A percentile compares a stretch with the other conserved stretches of the same genome.
phyloP scores from a whole-genome alignment of 177 flowering plant genomes.

The Vitis hybrid region DNA sequence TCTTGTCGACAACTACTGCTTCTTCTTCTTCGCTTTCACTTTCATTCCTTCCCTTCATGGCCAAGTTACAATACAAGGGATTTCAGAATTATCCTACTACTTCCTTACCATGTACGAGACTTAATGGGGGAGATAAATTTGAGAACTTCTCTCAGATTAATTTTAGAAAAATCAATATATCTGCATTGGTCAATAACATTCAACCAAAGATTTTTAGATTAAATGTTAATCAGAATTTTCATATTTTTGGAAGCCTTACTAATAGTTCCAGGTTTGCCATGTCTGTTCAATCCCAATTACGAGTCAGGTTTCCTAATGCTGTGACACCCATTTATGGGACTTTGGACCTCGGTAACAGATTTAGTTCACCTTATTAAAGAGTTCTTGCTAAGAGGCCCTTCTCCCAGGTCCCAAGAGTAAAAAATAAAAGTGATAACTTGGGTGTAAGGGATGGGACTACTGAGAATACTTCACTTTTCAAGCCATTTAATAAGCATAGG shows the following conservation, averaged over 20 bases:
- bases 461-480: constrained; percentile 8
- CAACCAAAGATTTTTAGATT: constrained; percentile 16
- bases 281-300: constrained; percentile 12
- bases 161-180: constrained; percentile 22
- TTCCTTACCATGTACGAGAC: constrained; percentile 16
- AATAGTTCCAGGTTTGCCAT: constrained; percentile 10
- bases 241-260: constrained; percentile 11
- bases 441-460: constrained; percentile 15
- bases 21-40: background rate
- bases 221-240: constrained; percentile 15
- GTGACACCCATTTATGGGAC: constrained; percentile 17
- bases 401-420: no score
- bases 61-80: constrained; percentile 40
- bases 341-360: constrained; percentile 11
- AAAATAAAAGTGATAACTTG: background rate
- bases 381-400: no score
- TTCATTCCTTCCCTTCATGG: constrained; percentile 6
- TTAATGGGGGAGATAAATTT: constrained; percentile 14
- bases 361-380: background rate
- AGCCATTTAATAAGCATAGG: constrained; percentile 18
- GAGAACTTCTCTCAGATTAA: constrained; percentile 26
- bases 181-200: constrained; percentile 5
- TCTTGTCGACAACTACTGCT: background rate
- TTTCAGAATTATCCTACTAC: constrained; percentile 23
- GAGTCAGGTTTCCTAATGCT: constrained; percentile 16